A percentile compares a stretch with the other conserved stretches of the same genome.
Evolutionary conservation across 2,329 filamentous ascomycete genomes (phyloP).

Genomic region (Karstenula rhodostoma): DNA sequence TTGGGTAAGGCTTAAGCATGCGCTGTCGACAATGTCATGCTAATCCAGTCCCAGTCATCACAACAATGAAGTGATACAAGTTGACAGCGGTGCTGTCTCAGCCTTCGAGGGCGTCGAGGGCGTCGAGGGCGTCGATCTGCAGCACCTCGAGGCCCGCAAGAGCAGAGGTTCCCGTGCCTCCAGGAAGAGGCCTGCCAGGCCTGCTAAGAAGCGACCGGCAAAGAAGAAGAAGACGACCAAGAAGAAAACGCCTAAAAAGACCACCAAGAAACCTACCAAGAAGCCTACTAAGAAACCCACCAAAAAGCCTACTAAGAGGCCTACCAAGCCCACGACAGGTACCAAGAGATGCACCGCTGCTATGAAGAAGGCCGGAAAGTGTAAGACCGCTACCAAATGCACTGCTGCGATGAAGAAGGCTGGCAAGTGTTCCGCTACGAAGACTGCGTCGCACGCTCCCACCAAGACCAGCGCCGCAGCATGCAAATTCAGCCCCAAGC

Average conservation of each 20-base stretch:
- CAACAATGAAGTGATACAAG: slow-evolving; percentile 2
- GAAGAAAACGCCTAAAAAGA: background rate
- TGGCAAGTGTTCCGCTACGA: background rate
- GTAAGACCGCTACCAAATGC: background rate
- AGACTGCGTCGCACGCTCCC: background rate
- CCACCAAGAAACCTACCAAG: background rate
- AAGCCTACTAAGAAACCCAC: slow-evolving; percentile 1
- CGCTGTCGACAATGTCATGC: background rate
- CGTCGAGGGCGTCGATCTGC: background rate
- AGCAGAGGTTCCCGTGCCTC: slow-evolving; percentile 1
- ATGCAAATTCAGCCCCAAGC: slow-evolving; percentile 2
- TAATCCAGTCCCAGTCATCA: background rate
- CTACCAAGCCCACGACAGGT: background rate
- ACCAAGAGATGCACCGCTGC: background rate
- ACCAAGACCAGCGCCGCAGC: background rate
- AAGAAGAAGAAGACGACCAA: slow-evolving; percentile 3
- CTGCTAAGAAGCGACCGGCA: background rate
- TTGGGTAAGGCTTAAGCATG: background rate
- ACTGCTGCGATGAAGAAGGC: background rate
- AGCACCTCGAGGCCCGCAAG: slow-evolving; percentile 3
- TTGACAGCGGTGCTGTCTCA: background rate
- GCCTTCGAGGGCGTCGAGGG: slow-evolving; percentile 1
- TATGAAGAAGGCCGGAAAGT: background rate
- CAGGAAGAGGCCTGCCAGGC: slow-evolving; percentile 3
- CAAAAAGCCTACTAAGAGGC: background rate